Percentiles rank a stretch among this genome's conserved stretches.
Evolutionary conservation across 805 yeast species (phyloP).

Genomic region (Candida sakaeoensis): DNA sequence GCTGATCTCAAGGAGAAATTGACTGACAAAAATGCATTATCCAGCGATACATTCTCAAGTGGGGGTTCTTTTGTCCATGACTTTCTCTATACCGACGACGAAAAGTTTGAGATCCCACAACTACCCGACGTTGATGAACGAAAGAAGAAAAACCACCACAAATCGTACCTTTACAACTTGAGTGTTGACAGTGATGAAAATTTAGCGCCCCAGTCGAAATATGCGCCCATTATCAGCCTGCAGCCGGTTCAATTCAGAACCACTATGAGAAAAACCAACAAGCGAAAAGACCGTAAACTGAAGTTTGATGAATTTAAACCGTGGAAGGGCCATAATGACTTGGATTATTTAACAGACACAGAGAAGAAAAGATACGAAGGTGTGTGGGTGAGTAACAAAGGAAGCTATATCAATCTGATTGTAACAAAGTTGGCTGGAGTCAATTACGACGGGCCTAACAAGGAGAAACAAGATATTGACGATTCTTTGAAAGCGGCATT

Average conservation of each 20-base stretch:
- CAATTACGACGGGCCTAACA: constrained; percentile 12
- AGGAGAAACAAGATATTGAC: constrained; percentile 14
- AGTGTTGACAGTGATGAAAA: constrained; percentile 8
- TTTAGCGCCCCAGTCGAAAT: neutral
- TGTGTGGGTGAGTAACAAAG: constrained; percentile 87
- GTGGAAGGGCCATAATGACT: constrained; percentile 80
- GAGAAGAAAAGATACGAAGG: constrained; percentile 92
- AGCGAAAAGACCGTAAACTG: constrained; percentile 34
- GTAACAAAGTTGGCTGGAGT: constrained; percentile 29
- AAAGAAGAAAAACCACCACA: constrained; percentile 13
- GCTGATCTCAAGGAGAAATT: constrained; percentile 1
- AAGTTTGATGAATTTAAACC: constrained; percentile 85
- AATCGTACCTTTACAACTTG: constrained; percentile 13
- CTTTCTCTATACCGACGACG: neutral
- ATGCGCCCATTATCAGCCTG: constrained; percentile 8
- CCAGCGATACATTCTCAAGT: constrained; percentile 9
- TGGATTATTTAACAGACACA: constrained; percentile 45
- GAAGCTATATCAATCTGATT: constrained; percentile 47
- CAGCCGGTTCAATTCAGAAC: constrained; percentile 43
- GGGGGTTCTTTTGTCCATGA: neutral
- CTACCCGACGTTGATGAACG: constrained; percentile 25
- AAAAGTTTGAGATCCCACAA: constrained; percentile 22
- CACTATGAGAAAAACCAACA: constrained; percentile 45
- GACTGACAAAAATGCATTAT: constrained; percentile 1
- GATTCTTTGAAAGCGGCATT: constrained; percentile 30